A percentile compares a stretch with the other conserved stretches of the same genome.
Conservation (phyloP, 192 early-diverging fungal genomes). For the Coemansia reversa region DNA sequence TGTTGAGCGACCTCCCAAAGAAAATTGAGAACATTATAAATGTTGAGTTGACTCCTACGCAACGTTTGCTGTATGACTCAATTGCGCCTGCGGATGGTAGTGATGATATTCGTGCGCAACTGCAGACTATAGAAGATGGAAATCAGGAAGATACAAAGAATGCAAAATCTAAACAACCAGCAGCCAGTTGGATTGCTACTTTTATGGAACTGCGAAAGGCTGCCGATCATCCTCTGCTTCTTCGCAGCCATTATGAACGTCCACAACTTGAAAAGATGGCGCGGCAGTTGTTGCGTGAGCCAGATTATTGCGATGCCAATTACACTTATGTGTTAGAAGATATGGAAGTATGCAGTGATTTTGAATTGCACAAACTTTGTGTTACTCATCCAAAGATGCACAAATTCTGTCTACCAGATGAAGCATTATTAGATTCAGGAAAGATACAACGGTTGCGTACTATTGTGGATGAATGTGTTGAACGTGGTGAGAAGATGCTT, state of each 20-base stretch:
- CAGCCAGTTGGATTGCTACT: constrained; percentile 53
- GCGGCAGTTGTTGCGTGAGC: constrained; percentile 65
- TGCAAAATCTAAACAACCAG: background rate
- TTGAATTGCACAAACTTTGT: constrained; percentile 76
- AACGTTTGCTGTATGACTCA: constrained; percentile 58
- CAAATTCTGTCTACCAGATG: constrained; percentile 54
- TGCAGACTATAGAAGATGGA: constrained; percentile 17
- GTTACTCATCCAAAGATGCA: constrained; percentile 26
- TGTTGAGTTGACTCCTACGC: constrained; percentile 53
- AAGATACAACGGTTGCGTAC: constrained; percentile 66
- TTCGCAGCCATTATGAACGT: constrained; percentile 64
- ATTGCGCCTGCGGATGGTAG: constrained; percentile 38
- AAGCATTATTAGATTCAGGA: constrained; percentile 70
- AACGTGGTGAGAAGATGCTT: constrained; percentile 55
- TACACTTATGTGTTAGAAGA: constrained; percentile 79
- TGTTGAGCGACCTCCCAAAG: constrained; percentile 63
- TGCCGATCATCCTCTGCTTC: constrained; percentile 79
- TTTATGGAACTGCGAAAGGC: constrained; percentile 86
- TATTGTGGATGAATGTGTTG: constrained; percentile 55
- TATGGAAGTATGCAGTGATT: constrained; percentile 84
- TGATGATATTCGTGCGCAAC: constrained; percentile 14
- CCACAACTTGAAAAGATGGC: constrained; percentile 64
- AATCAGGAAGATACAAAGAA: constrained; percentile 12
- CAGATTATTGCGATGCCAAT: constrained; percentile 72
- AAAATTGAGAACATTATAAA: constrained; percentile 60